A percentile compares a stretch with the other conserved stretches of the same genome.
phyloP scores from a whole-genome alignment of 257 asterid species.

The Ballota nigra region DNA sequence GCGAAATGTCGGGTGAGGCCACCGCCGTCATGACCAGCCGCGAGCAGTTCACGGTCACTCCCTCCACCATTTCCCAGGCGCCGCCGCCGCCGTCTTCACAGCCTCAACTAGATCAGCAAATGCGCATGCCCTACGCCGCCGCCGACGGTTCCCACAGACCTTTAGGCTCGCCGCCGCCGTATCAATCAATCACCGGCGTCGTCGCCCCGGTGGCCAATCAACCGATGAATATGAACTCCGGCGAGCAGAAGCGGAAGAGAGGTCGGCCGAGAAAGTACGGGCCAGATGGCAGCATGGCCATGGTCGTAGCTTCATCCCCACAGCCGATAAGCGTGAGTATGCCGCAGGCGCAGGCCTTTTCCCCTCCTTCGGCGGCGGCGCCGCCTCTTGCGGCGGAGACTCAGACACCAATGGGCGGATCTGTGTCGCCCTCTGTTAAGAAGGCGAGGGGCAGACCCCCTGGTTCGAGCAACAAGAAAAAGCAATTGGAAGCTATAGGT shows the following conservation, averaged over 20 bases:
- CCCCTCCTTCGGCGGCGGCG: conserved; percentile 29
- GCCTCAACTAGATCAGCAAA: conserved; percentile 31
- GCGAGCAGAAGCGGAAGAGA: conserved; percentile 46
- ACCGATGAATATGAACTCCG: conserved; percentile 31
- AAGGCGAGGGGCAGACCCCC: conserved; percentile 58
- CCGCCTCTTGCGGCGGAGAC: conserved; percentile 16
- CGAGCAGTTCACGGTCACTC: conserved; percentile 25
- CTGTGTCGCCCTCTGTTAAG: conserved; percentile 36
- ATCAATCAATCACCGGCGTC: conserved; percentile 23
- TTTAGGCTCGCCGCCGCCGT: conserved; percentile 30
- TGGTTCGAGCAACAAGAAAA: conserved; percentile 47
- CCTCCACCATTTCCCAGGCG: conserved; percentile 6
- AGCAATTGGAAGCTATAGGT: conserved; percentile 43
- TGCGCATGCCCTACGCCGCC: conserved; percentile 30
- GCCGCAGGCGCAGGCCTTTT: conserved; percentile 28
- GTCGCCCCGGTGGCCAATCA: neutral
- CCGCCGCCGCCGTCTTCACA: conserved; percentile 23
- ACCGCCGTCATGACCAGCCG: conserved; percentile 30
- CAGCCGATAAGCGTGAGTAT: conserved; percentile 21
- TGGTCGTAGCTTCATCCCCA: conserved; percentile 19
- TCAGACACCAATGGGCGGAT: conserved; percentile 29
- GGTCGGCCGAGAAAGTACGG: conserved; percentile 59
- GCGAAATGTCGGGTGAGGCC: conserved; percentile 34
- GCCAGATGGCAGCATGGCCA: conserved; percentile 40
- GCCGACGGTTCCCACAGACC: conserved; percentile 27